phyloP scores from a whole-genome alignment of 1,139 yeast genomes.

The Barnettozyma hawaiiensis region DNA sequence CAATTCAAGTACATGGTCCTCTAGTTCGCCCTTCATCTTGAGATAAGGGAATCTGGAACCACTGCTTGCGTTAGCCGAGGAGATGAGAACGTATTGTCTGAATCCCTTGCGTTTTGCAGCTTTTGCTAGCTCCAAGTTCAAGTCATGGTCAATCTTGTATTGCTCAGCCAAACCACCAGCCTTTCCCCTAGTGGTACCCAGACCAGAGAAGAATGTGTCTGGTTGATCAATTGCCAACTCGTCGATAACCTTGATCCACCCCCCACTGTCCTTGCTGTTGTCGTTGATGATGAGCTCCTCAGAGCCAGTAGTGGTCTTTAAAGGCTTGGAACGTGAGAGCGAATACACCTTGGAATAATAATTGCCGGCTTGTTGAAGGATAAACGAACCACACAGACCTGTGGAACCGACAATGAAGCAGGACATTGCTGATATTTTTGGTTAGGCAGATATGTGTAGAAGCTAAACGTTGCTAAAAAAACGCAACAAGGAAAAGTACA shows the following conservation, averaged over 20 bases:
- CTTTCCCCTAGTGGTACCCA: conserved; percentile 69
- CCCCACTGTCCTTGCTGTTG: conserved; percentile 14
- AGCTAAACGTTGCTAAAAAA: too few species aligned
- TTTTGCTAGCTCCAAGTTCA: conserved; percentile 57
- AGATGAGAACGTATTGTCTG: conserved; percentile 57
- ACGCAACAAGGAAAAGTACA: too few species aligned
- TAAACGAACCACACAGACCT: conserved; percentile 51
- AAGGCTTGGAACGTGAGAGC: conserved; percentile 19
- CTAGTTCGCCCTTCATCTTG: conserved; percentile 59
- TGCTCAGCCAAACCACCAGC: conserved; percentile 71
- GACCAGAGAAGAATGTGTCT: conserved; percentile 46
- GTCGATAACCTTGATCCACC: conserved; percentile 5
- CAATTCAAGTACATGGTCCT: conserved; percentile 50
- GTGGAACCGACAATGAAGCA: conserved; percentile 50
- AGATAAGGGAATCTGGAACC: conserved; percentile 51
- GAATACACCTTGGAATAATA: conserved; percentile 38
- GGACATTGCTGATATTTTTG: conserved; percentile 16
- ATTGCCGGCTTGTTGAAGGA: conserved; percentile 35
- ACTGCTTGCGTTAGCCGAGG: conserved; percentile 53
- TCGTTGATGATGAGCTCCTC: conserved; percentile 7
- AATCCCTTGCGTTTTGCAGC: conserved; percentile 66
- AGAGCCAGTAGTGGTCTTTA: not conserved
- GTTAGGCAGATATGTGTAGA: too few species aligned
- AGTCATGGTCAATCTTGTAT: conserved; percentile 62
- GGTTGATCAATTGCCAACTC: conserved; percentile 9